These are phyloP conservation scores for Nannizzia gypsea DNA, from an alignment of 2,329 filamentous ascomycete species.

Conservation along the genomic window DNA sequence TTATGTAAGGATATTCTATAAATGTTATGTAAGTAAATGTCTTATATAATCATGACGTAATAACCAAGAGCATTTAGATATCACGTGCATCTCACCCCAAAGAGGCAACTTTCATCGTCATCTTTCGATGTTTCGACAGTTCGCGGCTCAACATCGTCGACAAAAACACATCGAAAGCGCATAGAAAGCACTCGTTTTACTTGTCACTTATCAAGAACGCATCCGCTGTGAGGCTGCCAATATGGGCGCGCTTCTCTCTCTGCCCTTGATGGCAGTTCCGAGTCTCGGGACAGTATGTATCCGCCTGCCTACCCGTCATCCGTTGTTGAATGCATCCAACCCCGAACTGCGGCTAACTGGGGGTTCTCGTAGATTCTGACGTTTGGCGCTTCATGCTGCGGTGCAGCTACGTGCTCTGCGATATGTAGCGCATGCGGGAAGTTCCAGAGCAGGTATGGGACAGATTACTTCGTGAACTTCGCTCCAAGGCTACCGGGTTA, in stretches of 20 bases:
- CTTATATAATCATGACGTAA: neutral
- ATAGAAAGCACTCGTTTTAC: too few relatives aligned
- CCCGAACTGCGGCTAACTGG: neutral
- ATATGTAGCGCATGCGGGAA: conserved; percentile 93
- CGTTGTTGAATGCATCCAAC: too few relatives aligned
- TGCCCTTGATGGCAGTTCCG: conserved; percentile 80
- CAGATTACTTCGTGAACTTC: neutral
- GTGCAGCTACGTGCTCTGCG: conserved; percentile 90
- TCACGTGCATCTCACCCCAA: neutral
- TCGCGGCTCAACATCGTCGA: neutral
- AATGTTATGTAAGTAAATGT: neutral
- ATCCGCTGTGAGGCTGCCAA: conserved; percentile 14
- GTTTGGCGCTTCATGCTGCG: conserved; percentile 81
- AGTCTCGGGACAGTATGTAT: conserved; percentile 68
- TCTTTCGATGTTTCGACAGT: neutral
- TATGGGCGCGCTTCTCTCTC: conserved; percentile 86
- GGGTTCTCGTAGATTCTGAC: conserved; percentile 11
- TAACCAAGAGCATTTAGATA: neutral
- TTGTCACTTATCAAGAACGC: neutral
- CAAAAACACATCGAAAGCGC: too few relatives aligned
- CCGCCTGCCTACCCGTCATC: neutral
- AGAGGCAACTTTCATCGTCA: neutral
- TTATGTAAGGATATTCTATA: too few relatives aligned
- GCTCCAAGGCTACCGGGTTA: neutral
- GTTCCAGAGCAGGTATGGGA: conserved; percentile 74